These are phyloP conservation scores for Isoetes taiwanensis DNA, from an alignment of 75 land plant genomes.

Conservation along the genomic window DNA sequence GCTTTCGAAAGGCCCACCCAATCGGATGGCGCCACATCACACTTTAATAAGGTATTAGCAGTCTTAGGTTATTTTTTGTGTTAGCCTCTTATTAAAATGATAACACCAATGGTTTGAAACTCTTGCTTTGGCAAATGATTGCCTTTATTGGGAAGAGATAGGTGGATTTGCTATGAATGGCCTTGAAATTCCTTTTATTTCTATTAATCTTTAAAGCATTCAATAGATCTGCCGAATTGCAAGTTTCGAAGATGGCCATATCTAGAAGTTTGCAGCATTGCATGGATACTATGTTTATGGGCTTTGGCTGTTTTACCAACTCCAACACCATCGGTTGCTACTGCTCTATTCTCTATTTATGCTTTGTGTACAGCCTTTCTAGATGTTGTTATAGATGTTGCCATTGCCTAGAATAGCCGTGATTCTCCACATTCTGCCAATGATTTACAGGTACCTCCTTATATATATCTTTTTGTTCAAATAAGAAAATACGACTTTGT, in stretches of 20 bases:
- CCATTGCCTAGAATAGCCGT: conserved; percentile 23
- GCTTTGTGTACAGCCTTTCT: conserved; percentile 23
- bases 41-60: too few species aligned
- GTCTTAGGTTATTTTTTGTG: too few species aligned
- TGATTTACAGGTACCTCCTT: conserved; percentile 27
- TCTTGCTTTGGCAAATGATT: too few species aligned
- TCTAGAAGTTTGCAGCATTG: conserved; percentile 18
- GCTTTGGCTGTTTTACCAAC: conserved; percentile 8
- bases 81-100: too few species aligned
- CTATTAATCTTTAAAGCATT: too few species aligned
- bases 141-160: too few species aligned
- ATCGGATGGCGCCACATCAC: too few species aligned
- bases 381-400: conserved; percentile 25
- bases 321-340: conserved; percentile 14
- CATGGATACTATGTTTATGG: conserved; percentile 17
- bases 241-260: conserved; percentile 25
- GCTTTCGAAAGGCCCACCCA: too few species aligned
- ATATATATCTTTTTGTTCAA: too few species aligned
- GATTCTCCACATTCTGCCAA: conserved; percentile 17
- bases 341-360: conserved; percentile 11
- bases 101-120: too few species aligned
- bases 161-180: too few species aligned
- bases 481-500: neutral
- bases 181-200: too few species aligned
- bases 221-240: neutral